phyloP scores from a whole-genome alignment of 768 basidiomycete species.

The Scleroderma bovista region DNA sequence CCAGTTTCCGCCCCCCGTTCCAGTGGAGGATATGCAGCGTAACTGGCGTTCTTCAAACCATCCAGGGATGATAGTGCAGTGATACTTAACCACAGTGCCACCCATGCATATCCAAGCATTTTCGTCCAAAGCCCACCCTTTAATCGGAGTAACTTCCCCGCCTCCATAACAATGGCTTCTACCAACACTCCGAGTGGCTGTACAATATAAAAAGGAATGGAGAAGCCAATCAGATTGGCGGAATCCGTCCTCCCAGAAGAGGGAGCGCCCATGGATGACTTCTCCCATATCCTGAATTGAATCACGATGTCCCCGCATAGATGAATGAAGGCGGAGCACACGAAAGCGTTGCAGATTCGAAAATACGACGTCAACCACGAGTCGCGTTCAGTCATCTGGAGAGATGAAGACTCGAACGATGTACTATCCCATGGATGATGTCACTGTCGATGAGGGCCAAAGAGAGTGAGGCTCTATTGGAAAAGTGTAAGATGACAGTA shows the following conservation, averaged over 20 bases:
- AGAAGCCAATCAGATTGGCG: neutral
- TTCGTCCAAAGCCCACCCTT: neutral
- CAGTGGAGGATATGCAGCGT: neutral
- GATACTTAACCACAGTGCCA: neutral
- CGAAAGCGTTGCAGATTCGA: neutral
- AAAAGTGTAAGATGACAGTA: neutral
- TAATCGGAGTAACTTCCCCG: neutral
- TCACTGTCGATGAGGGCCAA: neutral
- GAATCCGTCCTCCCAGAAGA: neutral
- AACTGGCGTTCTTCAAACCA: neutral
- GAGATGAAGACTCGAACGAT: neutral
- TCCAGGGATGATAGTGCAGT: neutral
- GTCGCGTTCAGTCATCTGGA: neutral
- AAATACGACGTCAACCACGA: neutral
- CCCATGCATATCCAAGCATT: neutral
- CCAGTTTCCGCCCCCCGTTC: neutral
- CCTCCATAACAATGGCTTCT: neutral
- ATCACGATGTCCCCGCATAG: neutral
- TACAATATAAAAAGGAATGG: neutral
- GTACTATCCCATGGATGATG: neutral
- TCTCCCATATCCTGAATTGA: neutral
- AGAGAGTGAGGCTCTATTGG: neutral
- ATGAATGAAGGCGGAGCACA: neutral
- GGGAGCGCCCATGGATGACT: neutral
- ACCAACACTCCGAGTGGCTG: neutral